Conservation (phyloP, 805 yeast species). For the Kluyveromyces siamensis region DNA sequence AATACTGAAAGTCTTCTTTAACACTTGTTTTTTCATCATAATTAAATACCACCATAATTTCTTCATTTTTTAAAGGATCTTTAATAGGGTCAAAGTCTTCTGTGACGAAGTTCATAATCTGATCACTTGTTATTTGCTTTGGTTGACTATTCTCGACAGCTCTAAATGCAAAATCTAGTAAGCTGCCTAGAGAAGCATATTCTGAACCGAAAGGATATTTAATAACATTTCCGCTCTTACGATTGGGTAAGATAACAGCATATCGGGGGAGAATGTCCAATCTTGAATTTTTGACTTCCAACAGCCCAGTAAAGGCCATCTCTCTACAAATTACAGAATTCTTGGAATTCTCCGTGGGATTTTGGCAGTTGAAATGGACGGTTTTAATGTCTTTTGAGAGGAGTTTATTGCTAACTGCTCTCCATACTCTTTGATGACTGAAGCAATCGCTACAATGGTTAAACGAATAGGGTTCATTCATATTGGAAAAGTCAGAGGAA, state of each 20-base stretch:
- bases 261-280: constrained; percentile 32
- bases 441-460: constrained; percentile 40
- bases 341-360: constrained; percentile 8
- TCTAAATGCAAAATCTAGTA: constrained; percentile 39
- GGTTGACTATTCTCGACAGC: constrained; percentile 38
- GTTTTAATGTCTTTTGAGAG: constrained; percentile 29
- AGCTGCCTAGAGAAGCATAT: constrained; percentile 3
- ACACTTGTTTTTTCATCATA: constrained; percentile 38
- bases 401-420: constrained; percentile 42
- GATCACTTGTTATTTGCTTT: constrained; percentile 20
- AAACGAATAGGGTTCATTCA: constrained; percentile 30
- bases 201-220: constrained; percentile 10
- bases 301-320: constrained; percentile 36
- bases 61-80: constrained; percentile 8
- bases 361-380: constrained; percentile 54
- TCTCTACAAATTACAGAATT: constrained; percentile 36
- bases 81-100: constrained; percentile 9
- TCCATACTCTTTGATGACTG: constrained; percentile 50
- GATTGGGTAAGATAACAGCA: constrained; percentile 45
- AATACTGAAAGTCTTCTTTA: constrained; percentile 51
- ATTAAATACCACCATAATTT: constrained; percentile 43
- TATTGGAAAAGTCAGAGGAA: constrained; percentile 32
- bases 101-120: constrained; percentile 10
- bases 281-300: constrained; percentile 6
- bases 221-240: constrained; percentile 20